Conservation (phyloP, 805 yeast genomes). For the Nakazawaea peltata region DNA sequence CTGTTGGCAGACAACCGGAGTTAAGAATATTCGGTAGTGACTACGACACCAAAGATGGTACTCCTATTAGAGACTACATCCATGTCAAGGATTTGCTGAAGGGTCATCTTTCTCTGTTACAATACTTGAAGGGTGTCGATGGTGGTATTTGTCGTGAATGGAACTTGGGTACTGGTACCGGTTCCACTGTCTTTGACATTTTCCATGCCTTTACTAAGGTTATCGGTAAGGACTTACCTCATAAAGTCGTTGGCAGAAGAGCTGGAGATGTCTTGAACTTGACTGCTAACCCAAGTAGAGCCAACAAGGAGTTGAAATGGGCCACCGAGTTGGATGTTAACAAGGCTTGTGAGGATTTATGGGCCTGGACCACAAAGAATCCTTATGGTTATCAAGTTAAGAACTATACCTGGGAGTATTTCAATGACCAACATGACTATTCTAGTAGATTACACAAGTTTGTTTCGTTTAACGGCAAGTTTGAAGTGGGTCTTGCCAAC, state of each 20-base stretch:
- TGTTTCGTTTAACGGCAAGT: constrained; percentile 13
- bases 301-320: constrained; percentile 63
- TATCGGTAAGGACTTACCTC: constrained; percentile 56
- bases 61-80: constrained; percentile 75
- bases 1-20: constrained; percentile 60
- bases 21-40: constrained; percentile 66
- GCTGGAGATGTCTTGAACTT: constrained; percentile 72
- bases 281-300: constrained; percentile 64
- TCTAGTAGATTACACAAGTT: constrained; percentile 28
- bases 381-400: constrained; percentile 49
- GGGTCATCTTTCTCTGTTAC: constrained; percentile 69
- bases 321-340: constrained; percentile 44
- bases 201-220: constrained; percentile 56
- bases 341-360: constrained; percentile 62
- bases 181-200: constrained; percentile 72
- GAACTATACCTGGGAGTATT: constrained; percentile 26
- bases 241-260: constrained; percentile 57
- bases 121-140: constrained; percentile 33
- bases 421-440: constrained; percentile 16
- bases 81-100: constrained; percentile 74
- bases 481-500: constrained; percentile 35
- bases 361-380: constrained; percentile 70
- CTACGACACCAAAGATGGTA: constrained; percentile 66
- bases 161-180: constrained; percentile 79
- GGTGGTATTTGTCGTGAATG: constrained; percentile 62